phyloP scores from a whole-genome alignment of 768 basidiomycete species.

The Suillus clintonianus region DNA sequence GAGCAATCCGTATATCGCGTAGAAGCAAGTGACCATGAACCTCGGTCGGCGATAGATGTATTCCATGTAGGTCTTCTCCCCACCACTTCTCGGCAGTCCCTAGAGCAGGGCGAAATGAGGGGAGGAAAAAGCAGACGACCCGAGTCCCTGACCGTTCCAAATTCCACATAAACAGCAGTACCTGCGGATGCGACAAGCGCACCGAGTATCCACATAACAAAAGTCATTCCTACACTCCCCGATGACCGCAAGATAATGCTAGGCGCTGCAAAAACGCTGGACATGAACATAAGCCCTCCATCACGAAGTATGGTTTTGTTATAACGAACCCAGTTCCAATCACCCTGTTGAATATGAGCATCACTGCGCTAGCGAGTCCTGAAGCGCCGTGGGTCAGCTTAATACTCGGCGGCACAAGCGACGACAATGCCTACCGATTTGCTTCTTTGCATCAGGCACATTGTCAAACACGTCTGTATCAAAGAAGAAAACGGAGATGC shows the following conservation, averaged over 20 bases:
- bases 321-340: slow-evolving; percentile 65
- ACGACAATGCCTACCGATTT: slow-evolving; percentile 43
- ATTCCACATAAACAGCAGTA: slow-evolving; percentile 72
- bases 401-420: neutral
- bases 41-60: slow-evolving; percentile 65
- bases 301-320: neutral
- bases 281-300: slow-evolving; percentile 4
- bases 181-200: slow-evolving; percentile 65
- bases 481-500: neutral
- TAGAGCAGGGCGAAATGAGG: slow-evolving; percentile 20
- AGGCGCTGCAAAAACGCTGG: slow-evolving; percentile 71
- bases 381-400: slow-evolving; percentile 8
- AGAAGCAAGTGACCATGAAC: slow-evolving; percentile 62
- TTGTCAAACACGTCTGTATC: slow-evolving; percentile 33
- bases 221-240: slow-evolving; percentile 68
- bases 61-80: slow-evolving; percentile 77
- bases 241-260: slow-evolving; percentile 66
- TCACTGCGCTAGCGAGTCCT: slow-evolving; percentile 49
- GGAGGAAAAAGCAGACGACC: neutral
- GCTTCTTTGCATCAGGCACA: slow-evolving; percentile 48
- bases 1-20: slow-evolving; percentile 57
- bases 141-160: slow-evolving; percentile 57
- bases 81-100: slow-evolving; percentile 71
- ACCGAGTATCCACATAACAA: slow-evolving; percentile 73
- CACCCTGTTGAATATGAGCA: slow-evolving; percentile 75